Percentiles rank a stretch among this genome's conserved stretches.
Conservation (phyloP, 805 yeast genomes). For the Blastobotrys muscicola region DNA sequence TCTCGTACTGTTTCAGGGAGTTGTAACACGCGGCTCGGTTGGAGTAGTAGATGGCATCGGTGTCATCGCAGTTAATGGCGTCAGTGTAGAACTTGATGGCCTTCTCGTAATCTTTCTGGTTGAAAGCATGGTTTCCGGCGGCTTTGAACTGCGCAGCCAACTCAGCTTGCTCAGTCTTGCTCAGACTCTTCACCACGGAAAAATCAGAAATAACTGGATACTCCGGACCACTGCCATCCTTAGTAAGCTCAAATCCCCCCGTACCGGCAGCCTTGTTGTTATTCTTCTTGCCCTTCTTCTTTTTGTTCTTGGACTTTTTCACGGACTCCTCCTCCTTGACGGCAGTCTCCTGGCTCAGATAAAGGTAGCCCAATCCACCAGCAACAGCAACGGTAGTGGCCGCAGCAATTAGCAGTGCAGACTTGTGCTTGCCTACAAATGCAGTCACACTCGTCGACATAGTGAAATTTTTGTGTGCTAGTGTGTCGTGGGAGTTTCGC, state of each 20-base stretch:
- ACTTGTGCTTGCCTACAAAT: constrained; percentile 45
- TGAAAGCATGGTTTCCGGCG: constrained; percentile 78
- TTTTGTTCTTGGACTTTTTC: constrained; percentile 41
- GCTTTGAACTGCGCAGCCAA: constrained; percentile 69
- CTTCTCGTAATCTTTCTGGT: constrained; percentile 53
- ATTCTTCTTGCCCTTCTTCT: constrained; percentile 25
- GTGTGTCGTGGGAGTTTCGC: neutral
- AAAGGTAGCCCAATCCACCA: constrained; percentile 49
- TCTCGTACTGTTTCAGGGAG: constrained; percentile 66
- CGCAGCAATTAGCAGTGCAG: constrained; percentile 49
- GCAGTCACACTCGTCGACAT: constrained; percentile 10
- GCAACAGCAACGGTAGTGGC: constrained; percentile 57
- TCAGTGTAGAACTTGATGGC: constrained; percentile 74
- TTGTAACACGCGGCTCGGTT: constrained; percentile 96
- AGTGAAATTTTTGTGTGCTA: neutral
- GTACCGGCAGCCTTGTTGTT: constrained; percentile 6
- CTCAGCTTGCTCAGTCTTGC: constrained; percentile 33
- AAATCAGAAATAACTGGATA: constrained; percentile 27
- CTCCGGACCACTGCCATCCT: constrained; percentile 22
- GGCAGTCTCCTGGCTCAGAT: constrained; percentile 5
- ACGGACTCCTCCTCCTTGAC: constrained; percentile 14
- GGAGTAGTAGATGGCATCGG: constrained; percentile 83
- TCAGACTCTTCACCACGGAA: constrained; percentile 15
- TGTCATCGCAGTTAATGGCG: constrained; percentile 60
- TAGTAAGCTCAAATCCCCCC: constrained; percentile 2